Evolutionary conservation across 108 stramenopile genomes (phyloP).

Genomic region (Stephanodiscus triporus): DNA sequence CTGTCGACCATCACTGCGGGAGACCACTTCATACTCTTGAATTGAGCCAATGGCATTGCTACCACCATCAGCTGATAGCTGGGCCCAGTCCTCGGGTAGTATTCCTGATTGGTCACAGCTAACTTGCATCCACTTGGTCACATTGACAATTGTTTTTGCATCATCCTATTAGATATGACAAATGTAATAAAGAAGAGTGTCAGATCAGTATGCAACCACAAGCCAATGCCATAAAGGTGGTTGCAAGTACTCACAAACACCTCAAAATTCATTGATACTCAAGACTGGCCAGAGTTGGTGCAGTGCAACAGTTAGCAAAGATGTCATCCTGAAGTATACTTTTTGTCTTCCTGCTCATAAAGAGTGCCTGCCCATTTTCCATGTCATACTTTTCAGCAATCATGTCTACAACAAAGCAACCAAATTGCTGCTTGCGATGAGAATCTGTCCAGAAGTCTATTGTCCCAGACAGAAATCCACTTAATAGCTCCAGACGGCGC

Average conservation of each 20-base stretch:
- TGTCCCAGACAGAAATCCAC: not conserved
- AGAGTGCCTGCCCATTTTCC: no score
- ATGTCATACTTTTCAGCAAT: constrained; percentile 11
- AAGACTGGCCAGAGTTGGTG: not conserved
- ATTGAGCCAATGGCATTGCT: no score
- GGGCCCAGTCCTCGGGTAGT: no score
- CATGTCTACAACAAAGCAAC: constrained; percentile 14
- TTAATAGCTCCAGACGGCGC: not conserved
- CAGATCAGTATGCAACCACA: not conserved
- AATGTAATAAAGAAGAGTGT: constrained; percentile 1
- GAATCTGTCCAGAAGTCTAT: constrained; percentile 24
- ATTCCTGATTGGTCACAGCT: no score
- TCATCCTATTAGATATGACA: not conserved
- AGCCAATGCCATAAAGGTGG: not conserved
- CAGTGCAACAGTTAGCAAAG: not conserved
- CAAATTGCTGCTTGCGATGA: constrained; percentile 13
- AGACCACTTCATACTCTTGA: no score
- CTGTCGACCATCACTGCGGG: no score
- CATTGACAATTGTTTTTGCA: constrained; percentile 4
- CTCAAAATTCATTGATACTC: no score
- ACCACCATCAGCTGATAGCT: no score
- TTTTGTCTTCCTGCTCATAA: constrained; percentile 14
- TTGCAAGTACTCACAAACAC: no score
- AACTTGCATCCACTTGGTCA: no score
- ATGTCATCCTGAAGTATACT: not conserved